Conservation (phyloP, 2,329 filamentous ascomycete species). For the Lasiodiplodia citricola region DNA sequence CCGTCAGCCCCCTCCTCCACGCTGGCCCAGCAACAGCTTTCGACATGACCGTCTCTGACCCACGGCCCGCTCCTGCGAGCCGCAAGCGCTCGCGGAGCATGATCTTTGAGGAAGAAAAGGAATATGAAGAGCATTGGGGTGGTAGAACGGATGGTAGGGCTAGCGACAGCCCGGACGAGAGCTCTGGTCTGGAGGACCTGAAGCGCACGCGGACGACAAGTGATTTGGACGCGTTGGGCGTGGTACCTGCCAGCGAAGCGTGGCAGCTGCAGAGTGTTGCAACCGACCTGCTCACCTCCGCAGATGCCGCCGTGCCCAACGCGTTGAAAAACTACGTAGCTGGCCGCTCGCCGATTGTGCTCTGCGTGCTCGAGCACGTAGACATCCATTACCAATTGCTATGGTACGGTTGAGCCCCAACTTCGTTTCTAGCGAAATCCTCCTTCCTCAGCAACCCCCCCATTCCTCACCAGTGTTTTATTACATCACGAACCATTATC, state of each 20-base stretch:
- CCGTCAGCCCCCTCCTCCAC: neutral
- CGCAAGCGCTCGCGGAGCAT: constrained; percentile 25
- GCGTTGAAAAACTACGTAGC: neutral
- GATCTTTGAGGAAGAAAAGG: constrained; percentile 7
- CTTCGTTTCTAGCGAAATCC: too few relatives aligned
- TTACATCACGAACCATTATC: neutral
- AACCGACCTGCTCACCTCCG: constrained; percentile 3
- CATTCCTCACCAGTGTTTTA: too few relatives aligned
- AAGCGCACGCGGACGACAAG: constrained; percentile 44
- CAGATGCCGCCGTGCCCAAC: constrained; percentile 24
- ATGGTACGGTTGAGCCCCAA: constrained; percentile 14
- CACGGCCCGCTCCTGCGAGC: neutral
- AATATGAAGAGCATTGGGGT: neutral
- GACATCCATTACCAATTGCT: constrained; percentile 19
- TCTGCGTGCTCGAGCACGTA: constrained; percentile 23
- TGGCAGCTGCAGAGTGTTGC: constrained; percentile 39
- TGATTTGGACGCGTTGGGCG: constrained; percentile 43
- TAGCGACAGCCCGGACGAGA: neutral
- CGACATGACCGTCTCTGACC: neutral
- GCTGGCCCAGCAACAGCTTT: neutral
- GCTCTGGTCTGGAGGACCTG: constrained; percentile 26
- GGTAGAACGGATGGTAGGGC: neutral
- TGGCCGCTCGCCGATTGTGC: neutral
- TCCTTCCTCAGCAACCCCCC: too few relatives aligned
- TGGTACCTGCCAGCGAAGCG: constrained; percentile 36